Percentiles rank a stretch among this genome's conserved stretches.
phyloP scores from a whole-genome alignment of 2,329 filamentous ascomycete species.

The Colletotrichum truncatum region DNA sequence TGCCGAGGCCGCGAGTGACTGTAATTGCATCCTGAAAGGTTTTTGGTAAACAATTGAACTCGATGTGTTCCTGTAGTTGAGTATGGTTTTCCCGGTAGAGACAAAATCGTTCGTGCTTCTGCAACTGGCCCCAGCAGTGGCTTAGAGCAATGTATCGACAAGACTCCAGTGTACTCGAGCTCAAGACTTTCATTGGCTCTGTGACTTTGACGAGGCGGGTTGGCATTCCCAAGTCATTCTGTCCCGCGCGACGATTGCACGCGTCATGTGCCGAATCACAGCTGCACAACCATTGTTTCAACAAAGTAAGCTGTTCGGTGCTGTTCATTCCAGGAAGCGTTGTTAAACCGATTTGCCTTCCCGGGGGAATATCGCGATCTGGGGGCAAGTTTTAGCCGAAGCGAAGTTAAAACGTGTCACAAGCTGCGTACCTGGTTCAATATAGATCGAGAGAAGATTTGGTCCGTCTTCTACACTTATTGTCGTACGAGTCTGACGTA shows the following conservation, averaged over 20 bases:
- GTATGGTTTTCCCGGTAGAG: neutral
- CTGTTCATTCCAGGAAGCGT: neutral
- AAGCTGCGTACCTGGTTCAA: neutral
- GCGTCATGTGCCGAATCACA: neutral
- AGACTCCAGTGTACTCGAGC: neutral
- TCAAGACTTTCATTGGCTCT: neutral
- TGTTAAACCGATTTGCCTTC: neutral
- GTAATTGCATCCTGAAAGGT: constrained; percentile 31
- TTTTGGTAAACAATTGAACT: constrained; percentile 7
- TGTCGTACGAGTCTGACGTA: neutral
- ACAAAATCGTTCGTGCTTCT: neutral
- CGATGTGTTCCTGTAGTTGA: neutral
- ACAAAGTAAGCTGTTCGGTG: neutral
- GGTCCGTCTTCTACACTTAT: neutral
- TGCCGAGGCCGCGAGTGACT: constrained; percentile 25
- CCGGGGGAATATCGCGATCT: neutral
- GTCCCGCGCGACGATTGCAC: neutral
- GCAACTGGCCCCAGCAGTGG: constrained; percentile 33
- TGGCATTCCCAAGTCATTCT: neutral
- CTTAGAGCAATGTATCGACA: constrained; percentile 29
- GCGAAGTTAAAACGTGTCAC: neutral
- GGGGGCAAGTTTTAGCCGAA: neutral
- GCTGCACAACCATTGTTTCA: constrained; percentile 5
- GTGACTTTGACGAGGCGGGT: constrained; percentile 7
- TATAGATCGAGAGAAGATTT: constrained; percentile 12